Evolutionary conservation across 805 yeast genomes (phyloP).

Genomic region (Debaryomyces tyrocola): DNA sequence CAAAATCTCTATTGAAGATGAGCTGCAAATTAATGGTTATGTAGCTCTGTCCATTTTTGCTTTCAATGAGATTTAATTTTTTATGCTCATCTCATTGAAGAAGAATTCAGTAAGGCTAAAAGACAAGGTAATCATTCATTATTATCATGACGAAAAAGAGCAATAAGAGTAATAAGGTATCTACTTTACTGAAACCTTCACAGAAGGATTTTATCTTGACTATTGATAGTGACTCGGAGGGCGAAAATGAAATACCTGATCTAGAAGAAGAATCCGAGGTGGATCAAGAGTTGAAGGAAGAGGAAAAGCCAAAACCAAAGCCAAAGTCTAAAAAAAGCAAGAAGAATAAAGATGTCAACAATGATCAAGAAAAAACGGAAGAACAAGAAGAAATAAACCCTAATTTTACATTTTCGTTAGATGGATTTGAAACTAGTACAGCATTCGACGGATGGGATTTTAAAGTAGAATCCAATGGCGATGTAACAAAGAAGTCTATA

Average conservation of each 20-base stretch:
- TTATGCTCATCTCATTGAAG: conserved; percentile 11
- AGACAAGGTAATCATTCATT: not conserved
- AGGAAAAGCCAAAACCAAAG: conserved; percentile 27
- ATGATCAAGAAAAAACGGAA: conserved; percentile 32
- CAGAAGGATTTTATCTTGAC: conserved; percentile 66
- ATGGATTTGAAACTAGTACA: conserved; percentile 49
- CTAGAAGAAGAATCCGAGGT: conserved; percentile 23
- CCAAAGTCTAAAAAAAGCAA: conserved; percentile 15
- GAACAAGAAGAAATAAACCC: conserved; percentile 61
- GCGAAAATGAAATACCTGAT: conserved; percentile 22
- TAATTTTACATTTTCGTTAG: conserved; percentile 68
- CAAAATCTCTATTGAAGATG: no score
- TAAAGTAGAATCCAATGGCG: conserved; percentile 45
- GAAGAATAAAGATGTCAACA: conserved; percentile 15
- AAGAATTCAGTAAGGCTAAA: not conserved
- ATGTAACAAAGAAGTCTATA: conserved; percentile 10
- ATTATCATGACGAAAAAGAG: conserved; percentile 2
- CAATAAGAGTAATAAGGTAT: conserved; percentile 1
- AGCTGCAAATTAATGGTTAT: not conserved
- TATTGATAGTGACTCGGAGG: conserved; percentile 74
- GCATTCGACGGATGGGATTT: conserved; percentile 85
- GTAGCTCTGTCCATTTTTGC: conserved; percentile 3
- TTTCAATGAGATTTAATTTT: conserved; percentile 7
- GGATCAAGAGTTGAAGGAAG: conserved; percentile 47
- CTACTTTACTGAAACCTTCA: not conserved